A percentile compares a stretch with the other conserved stretches of the same genome.
Conservation (phyloP, 129 eudicot species). For the Helianthus tuberosus region DNA sequence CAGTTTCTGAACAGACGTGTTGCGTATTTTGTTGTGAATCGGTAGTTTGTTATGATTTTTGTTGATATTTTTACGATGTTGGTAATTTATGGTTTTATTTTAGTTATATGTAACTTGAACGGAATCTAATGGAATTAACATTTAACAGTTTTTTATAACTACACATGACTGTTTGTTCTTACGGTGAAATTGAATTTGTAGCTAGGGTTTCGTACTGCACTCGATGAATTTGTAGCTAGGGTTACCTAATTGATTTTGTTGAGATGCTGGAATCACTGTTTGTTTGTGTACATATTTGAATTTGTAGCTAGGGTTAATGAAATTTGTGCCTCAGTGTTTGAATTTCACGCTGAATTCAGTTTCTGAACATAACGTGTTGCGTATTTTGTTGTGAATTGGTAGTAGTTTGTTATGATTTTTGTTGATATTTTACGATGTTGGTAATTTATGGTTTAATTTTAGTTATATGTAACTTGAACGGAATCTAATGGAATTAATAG, state of each 20-base stretch:
- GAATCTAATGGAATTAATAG: constrained; percentile 15
- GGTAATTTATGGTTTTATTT: constrained; percentile 10
- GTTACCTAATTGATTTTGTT: constrained; percentile 21
- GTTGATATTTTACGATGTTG: constrained; percentile 5
- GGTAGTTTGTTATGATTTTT: not conserved
- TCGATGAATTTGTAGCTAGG: constrained; percentile 7
- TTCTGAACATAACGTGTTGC: not conserved
- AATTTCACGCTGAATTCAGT: constrained; percentile 17
- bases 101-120: constrained; percentile 1
- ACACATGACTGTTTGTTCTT: constrained; percentile 24
- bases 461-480: constrained; percentile 3
- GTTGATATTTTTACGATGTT: not conserved
- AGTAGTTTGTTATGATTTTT: not conserved
- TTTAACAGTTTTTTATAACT: constrained; percentile 8
- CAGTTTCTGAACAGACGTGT: constrained; percentile 6
- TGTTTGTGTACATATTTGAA: not conserved
- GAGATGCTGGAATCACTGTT: constrained; percentile 5
- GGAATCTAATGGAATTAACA: constrained; percentile 12
- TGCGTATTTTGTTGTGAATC: constrained; percentile 8
- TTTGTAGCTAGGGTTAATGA: not conserved
- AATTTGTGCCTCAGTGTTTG: not conserved
- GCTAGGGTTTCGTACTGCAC: constrained; percentile 26
- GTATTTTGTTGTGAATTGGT: constrained; percentile 6
- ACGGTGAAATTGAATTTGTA: constrained; percentile 20
- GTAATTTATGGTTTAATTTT: constrained; percentile 2